Percentiles rank a stretch among this genome's conserved stretches.
Evolutionary conservation across 2,329 filamentous ascomycete genomes (phyloP).

Genomic region (Colletotrichum tropicale): DNA sequence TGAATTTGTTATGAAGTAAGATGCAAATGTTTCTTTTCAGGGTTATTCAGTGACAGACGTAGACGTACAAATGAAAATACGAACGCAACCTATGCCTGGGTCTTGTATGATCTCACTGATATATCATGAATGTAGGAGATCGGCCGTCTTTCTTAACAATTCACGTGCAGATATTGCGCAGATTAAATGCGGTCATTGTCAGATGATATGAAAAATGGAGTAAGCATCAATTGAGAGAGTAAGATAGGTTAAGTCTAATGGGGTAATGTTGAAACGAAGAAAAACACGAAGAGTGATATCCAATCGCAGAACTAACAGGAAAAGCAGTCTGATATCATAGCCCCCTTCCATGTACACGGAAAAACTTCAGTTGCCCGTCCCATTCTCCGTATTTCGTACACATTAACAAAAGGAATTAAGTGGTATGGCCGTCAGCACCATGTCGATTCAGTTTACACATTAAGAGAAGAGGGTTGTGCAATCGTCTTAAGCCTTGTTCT

Average conservation of each 20-base stretch:
- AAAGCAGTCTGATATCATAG: slow-evolving; percentile 11
- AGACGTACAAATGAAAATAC: too few relatives aligned
- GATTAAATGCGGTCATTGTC: accelerated
- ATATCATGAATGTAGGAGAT: accelerated
- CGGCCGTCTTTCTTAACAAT: not conserved
- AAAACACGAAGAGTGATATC: not conserved
- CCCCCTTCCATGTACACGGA: not conserved
- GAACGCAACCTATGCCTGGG: too few relatives aligned
- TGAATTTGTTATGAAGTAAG: too few relatives aligned
- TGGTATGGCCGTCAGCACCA: not conserved
- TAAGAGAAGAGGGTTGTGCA: not conserved
- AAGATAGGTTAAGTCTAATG: not conserved
- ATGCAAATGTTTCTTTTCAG: too few relatives aligned
- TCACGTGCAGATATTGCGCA: not conserved
- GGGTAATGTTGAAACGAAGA: not conserved
- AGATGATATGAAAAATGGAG: not conserved
- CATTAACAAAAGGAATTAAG: not conserved
- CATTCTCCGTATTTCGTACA: not conserved
- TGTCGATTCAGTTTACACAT: not conserved
- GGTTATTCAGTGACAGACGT: too few relatives aligned
- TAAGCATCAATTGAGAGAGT: not conserved
- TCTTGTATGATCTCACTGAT: too few relatives aligned
- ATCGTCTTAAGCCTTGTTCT: not conserved
- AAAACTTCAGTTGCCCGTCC: not conserved
- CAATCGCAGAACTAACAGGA: not conserved